Evolutionary conservation across 1,139 yeast genomes (phyloP).

Genomic region (Yamadazyma dendronema): DNA sequence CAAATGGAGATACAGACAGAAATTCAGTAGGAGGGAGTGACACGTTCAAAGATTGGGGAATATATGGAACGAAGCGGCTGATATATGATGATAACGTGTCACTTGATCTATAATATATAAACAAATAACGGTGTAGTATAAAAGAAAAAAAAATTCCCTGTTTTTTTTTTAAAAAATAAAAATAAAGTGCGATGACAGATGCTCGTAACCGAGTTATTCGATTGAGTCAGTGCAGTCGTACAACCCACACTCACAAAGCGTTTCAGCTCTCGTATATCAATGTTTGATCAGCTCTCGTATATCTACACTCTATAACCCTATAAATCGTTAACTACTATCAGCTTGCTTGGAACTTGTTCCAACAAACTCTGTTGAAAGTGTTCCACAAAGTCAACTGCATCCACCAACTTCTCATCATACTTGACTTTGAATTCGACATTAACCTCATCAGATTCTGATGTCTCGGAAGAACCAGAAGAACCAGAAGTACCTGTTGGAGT

Average conservation of each 20-base stretch:
- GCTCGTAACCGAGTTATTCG: not conserved
- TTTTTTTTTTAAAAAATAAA: too few species aligned
- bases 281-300: not conserved
- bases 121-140: not conserved
- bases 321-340: not conserved
- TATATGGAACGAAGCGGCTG: not conserved
- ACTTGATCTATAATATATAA: not conserved
- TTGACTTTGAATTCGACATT: slow-evolving; percentile 49
- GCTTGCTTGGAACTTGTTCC: slow-evolving; percentile 29
- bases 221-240: not conserved
- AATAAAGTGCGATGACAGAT: not conserved
- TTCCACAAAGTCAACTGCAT: slow-evolving; percentile 36
- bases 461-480: slow-evolving; percentile 5
- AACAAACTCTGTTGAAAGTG: slow-evolving; percentile 32
- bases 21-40: too few species aligned
- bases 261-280: too few species aligned
- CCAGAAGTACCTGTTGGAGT: not conserved
- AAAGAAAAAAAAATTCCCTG: not conserved
- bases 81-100: not conserved
- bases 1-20: not conserved
- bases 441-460: slow-evolving; percentile 20
- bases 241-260: too few species aligned
- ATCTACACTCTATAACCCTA: not conserved
- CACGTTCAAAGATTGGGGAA: not conserved
- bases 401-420: slow-evolving; percentile 31